phyloP scores from a whole-genome alignment of 768 basidiomycete species.

The Amylocystis lapponica region DNA sequence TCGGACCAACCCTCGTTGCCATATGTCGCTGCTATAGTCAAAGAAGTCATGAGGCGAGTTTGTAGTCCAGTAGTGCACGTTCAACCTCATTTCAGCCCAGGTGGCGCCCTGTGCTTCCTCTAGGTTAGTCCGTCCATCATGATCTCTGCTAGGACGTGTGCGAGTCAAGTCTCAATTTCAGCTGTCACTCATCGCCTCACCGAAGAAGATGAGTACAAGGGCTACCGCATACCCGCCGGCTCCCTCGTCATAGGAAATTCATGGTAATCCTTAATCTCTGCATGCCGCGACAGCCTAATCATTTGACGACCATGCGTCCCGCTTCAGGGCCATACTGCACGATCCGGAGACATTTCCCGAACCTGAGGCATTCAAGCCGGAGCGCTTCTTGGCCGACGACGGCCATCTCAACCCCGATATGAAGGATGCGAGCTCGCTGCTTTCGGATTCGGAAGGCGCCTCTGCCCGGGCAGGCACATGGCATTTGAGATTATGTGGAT shows the following conservation, averaged over 20 bases:
- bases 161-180: no score
- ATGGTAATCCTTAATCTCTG: neutral
- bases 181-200: constrained; percentile 18
- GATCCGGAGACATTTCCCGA: constrained; percentile 35
- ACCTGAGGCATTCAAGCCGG: constrained; percentile 23
- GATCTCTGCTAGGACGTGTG: no score
- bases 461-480: constrained; percentile 24
- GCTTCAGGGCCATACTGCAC: constrained; percentile 34
- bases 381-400: constrained; percentile 19
- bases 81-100: neutral
- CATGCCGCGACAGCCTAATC: neutral
- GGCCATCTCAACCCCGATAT: constrained; percentile 9
- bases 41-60: constrained; percentile 23
- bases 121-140: constrained; percentile 6
- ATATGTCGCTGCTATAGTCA: constrained; percentile 30
- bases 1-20: constrained; percentile 22
- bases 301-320: neutral
- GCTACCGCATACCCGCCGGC: constrained; percentile 12
- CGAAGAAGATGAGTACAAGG: constrained; percentile 14
- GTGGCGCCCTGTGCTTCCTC: constrained; percentile 15
- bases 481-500: constrained; percentile 20
- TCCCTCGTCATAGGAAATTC: constrained; percentile 15
- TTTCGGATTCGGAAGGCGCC: constrained; percentile 19
- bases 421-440: constrained; percentile 12
- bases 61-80: no score